Percentiles rank a stretch among this genome's conserved stretches.
These are phyloP conservation scores for Sclerotiophoma versabilis DNA, from an alignment of 2,329 filamentous ascomycete genomes.

Conservation along the genomic window DNA sequence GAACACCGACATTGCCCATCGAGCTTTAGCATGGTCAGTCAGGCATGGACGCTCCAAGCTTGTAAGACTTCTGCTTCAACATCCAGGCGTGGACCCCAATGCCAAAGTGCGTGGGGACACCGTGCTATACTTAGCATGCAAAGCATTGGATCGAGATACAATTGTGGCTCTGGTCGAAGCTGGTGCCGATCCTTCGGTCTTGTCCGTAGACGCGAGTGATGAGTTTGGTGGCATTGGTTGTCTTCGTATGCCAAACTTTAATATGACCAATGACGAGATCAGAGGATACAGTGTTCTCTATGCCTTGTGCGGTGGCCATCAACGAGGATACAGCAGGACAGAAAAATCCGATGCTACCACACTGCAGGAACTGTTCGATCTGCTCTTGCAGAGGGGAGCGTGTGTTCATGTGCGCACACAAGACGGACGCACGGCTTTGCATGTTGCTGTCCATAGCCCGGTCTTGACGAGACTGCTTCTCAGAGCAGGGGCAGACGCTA, in stretches of 20 bases:
- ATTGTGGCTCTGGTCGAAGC: constrained; percentile 16
- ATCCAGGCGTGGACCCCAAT: constrained; percentile 46
- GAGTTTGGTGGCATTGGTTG: too few species aligned
- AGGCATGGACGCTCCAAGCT: constrained; percentile 20
- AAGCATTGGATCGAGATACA: constrained; percentile 1
- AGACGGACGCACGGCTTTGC: neutral
- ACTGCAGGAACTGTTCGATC: neutral
- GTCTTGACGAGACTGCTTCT: neutral
- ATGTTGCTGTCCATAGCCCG: neutral
- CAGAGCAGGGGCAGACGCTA: neutral
- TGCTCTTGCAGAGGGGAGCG: neutral
- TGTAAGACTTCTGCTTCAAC: constrained; percentile 38
- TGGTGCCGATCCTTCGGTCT: constrained; percentile 16
- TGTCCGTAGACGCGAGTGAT: neutral
- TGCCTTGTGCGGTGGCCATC: neutral
- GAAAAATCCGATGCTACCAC: neutral
- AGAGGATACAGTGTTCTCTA: neutral
- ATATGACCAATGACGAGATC: too few species aligned
- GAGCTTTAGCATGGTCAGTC: constrained; percentile 40
- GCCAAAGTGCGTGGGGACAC: constrained; percentile 24
- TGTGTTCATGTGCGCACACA: neutral
- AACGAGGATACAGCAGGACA: neutral
- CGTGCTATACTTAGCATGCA: constrained; percentile 25
- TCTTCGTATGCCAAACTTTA: too few species aligned
- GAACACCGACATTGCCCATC: constrained; percentile 35